Base-by-base conservation (phyloP, 169 alveolate genomes). In the Besnoitia besnoiti region DNA sequence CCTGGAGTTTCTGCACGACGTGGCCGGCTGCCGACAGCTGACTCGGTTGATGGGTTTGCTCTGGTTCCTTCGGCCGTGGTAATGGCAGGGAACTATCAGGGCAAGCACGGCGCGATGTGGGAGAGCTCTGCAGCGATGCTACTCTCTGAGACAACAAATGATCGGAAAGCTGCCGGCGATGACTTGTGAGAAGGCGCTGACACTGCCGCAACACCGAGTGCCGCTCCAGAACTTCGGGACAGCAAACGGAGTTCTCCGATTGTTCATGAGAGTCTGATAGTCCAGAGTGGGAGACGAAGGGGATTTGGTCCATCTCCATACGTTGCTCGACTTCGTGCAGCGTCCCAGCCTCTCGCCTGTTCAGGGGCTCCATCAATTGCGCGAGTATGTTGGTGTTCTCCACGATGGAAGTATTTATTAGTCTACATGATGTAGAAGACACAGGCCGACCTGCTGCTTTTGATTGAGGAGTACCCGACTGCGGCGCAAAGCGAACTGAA, bases 141-240 rank as follows among this genome's bases (percentile, higher is more conserved):
- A 7, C 33, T 39, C 33, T 73, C 49, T 73, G 84, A 73, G 84
- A 39, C 84, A 14, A 49, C 55, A 55, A 21, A 27, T 55, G 84
- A 30, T 73, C 84, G 30, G 84, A 73, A 24, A 73, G 46, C 19
- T 73, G 84, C 84, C 33, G 84, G 84, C 84, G 84, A 21, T 73
- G 84, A 33, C 4, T 73, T 30, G 40, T 0, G 16, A 73, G 84
- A 73, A 73, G 84, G 35, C 73, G 16, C 27, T 55, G 73, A 55
- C 73, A 55, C 73, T 55, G 73, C 73, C 73, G 73, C n/a, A 55
- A 55, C 16, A 55, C 73, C 16, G 27, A 55, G 2, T 55, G 73
- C 0, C 73, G 73, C 30, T 27, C 73, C 16, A 55, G 16, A 14
- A 33, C 27, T 55, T 27, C 0, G 30, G 73, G 16, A 27, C 30